These are phyloP conservation scores for Wickerhamomyces mucosus DNA, from an alignment of 805 yeast genomes.

Conservation along the genomic window DNA sequence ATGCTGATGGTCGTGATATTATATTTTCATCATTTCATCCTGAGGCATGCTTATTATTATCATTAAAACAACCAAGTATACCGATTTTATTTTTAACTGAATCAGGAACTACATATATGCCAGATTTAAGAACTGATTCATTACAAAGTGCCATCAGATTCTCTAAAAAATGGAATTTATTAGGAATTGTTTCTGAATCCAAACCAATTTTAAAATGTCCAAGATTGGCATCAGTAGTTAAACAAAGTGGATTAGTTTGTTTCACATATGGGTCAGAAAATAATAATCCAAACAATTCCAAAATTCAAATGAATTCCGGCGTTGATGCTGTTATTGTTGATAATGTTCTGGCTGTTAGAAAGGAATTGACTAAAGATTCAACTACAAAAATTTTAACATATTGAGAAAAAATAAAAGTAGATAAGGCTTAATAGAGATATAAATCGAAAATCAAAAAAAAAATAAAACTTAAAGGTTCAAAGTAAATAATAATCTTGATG, in stretches of 20 bases:
- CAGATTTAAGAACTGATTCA: conserved; percentile 80
- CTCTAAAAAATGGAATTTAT: conserved; percentile 81
- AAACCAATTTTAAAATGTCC: conserved; percentile 84
- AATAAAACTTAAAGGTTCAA: too few species aligned
- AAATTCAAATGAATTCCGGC: conserved; percentile 83
- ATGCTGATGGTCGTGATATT: conserved; percentile 72
- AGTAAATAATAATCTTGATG: too few species aligned
- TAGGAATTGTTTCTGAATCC: conserved; percentile 89
- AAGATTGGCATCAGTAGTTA: conserved; percentile 81
- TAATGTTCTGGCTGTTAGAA: conserved; percentile 85
- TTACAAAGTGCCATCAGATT: conserved; percentile 87
- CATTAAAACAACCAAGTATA: conserved; percentile 87
- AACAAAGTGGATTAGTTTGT: conserved; percentile 84
- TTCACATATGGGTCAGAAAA: conserved; percentile 84
- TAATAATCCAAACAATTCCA: conserved; percentile 77
- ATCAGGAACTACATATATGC: conserved; percentile 77
- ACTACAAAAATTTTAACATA: not conserved
- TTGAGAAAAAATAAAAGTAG: conserved; percentile 1
- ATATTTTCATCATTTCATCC: conserved; percentile 93
- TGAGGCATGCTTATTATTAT: conserved; percentile 75
- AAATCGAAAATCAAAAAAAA: too few species aligned
- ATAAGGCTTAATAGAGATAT: too few species aligned
- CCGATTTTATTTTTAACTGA: conserved; percentile 89
- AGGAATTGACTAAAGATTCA: conserved; percentile 47
- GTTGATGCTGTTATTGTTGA: conserved; percentile 99